Evolutionary conservation across 208 protist genomes (phyloP), one percentile per base, ranked within the genome.

Genomic region (Acanthamoeba castellanii): DNA sequence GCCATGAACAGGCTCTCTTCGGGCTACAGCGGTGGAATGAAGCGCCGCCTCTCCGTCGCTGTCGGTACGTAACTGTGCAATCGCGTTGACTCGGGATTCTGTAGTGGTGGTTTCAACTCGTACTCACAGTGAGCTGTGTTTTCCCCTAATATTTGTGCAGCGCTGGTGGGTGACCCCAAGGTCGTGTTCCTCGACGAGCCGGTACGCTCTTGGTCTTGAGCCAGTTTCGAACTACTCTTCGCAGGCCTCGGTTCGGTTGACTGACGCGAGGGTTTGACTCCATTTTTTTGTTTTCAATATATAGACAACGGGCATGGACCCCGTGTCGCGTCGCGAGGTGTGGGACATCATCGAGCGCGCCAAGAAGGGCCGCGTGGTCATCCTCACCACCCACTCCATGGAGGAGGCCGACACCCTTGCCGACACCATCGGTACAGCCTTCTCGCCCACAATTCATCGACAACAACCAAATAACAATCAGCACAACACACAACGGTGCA

Each of bases 111-210:
- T n/a, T n/a, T n/a, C n/a, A n/a, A n/a, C n/a, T n/a, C n/a, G n/a
- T n/a, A n/a, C 20, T 82, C 20, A 74, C 66, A 30, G 2, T 25
- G 32, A 32, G n/a, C n/a, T n/a, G n/a, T 74, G 2, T 37, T 42
- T 25, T 30, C n/a, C 2, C 9, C 66, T 1, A 13, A 74, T 34
- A 42, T 42, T 42, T 1, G n/a, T 70, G 68, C 76, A 85, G 78
- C 96, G 16, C 88, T 97, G 30, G 47, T 96, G 82, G 96, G 95
- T 22, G 90, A 95, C 61, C 95, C 96, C 25, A 95, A 87, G 50
- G 66, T 97, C 55, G 66, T 97, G 3, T 94, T 97, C 45, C 81
- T 97, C 4, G 96, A 97, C 87, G 97, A 98, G 94, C 96, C 96
- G 68, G 90, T 94, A 94, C 7, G 30, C 2, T 78, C 11, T 20